These are phyloP conservation scores for Urtica urens DNA, from an alignment of 306 rosid genomes.

Conservation along the genomic window DNA sequence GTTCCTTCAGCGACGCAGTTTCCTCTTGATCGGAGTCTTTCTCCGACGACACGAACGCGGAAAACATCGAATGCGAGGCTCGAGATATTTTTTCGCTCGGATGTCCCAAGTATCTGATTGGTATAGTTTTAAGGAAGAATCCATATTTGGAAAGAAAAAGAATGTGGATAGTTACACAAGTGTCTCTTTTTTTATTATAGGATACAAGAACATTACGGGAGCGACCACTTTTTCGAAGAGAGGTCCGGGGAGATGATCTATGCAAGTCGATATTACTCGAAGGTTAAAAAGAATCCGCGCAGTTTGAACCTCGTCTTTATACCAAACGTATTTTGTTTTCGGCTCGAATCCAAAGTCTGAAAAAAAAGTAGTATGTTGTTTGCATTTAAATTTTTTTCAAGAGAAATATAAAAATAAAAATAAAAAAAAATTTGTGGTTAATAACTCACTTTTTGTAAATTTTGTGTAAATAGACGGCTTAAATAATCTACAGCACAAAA, in stretches of 20 bases:
- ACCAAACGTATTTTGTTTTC: conserved; percentile 57
- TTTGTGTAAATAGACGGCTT: too few relatives aligned
- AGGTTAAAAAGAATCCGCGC: conserved; percentile 68
- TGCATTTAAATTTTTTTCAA: too few relatives aligned
- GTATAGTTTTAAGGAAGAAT: conserved; percentile 36
- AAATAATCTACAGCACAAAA: too few relatives aligned
- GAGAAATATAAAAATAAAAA: too few relatives aligned
- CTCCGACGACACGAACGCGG: conserved; percentile 52
- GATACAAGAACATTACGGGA: conserved; percentile 92
- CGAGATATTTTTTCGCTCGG: conserved; percentile 71
- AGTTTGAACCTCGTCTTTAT: conserved; percentile 77
- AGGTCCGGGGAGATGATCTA: conserved; percentile 51
- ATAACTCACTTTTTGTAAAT: too few relatives aligned
- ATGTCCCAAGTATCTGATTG: conserved; percentile 76
- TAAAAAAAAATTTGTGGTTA: too few relatives aligned
- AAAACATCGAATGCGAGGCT: conserved; percentile 75
- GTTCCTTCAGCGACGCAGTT: conserved; percentile 60
- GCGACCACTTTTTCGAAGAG: conserved; percentile 45
- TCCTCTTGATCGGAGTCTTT: conserved; percentile 44
- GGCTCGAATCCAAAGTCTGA: conserved; percentile 24
- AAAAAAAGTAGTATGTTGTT: too few relatives aligned
- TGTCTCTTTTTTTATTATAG: conserved; percentile 24
- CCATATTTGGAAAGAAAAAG: conserved; percentile 12
- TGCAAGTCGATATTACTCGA: conserved; percentile 76
- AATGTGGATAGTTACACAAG: conserved; percentile 7